Conservation (phyloP, 2,329 filamentous ascomycete species). For the Trichophyton schoenleinii region DNA sequence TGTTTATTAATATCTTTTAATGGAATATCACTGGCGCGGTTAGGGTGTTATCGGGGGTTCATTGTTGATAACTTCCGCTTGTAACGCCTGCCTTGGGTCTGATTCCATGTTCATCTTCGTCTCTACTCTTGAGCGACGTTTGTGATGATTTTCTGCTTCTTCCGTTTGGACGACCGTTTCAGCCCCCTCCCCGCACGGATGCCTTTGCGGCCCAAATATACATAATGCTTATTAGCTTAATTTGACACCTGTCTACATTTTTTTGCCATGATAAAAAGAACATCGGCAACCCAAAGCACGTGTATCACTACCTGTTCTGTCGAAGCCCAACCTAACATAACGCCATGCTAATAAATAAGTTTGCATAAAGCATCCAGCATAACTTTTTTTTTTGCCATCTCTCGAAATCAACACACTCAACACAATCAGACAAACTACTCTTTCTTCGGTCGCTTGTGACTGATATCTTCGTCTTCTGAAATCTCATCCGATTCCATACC, state of each 20-base stretch:
- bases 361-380: not conserved
- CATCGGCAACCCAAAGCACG: not conserved
- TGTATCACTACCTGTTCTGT: not conserved
- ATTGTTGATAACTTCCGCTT: not conserved
- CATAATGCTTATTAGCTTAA: slow-evolving; percentile 1
- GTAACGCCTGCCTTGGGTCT: not conserved
- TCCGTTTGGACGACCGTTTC: not conserved
- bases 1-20: not conserved
- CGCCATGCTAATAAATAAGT: slow-evolving; percentile 2
- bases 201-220: not conserved
- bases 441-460: not conserved
- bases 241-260: not conserved
- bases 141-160: not conserved
- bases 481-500: slow-evolving; percentile 35
- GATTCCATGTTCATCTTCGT: not conserved
- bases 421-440: not conserved
- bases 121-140: not conserved
- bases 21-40: not conserved
- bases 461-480: slow-evolving; percentile 22
- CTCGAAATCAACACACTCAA: too few species aligned
- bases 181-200: not conserved
- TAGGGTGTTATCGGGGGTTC: not conserved
- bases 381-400: not conserved
- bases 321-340: not conserved
- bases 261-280: not conserved